phyloP scores from a whole-genome alignment of 345 rosid genomes.

The Arabidopsis thaliana region DNA sequence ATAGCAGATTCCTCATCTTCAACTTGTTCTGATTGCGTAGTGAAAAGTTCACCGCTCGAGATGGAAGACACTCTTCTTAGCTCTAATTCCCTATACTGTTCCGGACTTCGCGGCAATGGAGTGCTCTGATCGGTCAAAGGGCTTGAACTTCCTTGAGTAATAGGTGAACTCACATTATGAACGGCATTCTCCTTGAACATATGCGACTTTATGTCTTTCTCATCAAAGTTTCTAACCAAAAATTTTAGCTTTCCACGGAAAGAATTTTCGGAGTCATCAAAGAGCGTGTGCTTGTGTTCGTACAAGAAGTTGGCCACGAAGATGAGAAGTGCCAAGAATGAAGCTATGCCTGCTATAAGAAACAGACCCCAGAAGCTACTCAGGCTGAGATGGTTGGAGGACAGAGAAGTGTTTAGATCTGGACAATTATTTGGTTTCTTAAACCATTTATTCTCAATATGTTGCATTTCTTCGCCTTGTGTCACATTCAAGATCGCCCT shows the following conservation, averaged over 20 bases:
- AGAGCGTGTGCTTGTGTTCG: conserved; percentile 26
- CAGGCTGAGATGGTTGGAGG: conserved; percentile 45
- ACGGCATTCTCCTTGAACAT: conserved; percentile 34
- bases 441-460: conserved; percentile 31
- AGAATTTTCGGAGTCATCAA: conserved; percentile 33
- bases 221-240: conserved; percentile 42
- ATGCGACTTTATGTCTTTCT: conserved; percentile 48
- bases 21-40: neutral
- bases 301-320: conserved; percentile 33
- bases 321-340: conserved; percentile 46
- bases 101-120: conserved; percentile 22
- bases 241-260: conserved; percentile 37
- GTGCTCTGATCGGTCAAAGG: conserved; percentile 22
- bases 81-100: conserved; percentile 28
- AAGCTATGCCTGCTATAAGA: conserved; percentile 48
- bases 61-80: conserved; percentile 22
- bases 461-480: conserved; percentile 37
- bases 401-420: conserved; percentile 15
- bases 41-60: conserved; percentile 1
- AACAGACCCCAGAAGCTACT: conserved; percentile 58
- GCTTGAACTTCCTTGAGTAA: conserved; percentile 14
- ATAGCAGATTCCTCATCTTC: conserved; percentile 23
- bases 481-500: conserved; percentile 57
- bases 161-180: conserved; percentile 40
- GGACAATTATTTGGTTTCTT: conserved; percentile 16